These are phyloP conservation scores for Cylindrotheca fusiformis DNA, from an alignment of 108 stramenopile species.

Conservation along the genomic window DNA sequence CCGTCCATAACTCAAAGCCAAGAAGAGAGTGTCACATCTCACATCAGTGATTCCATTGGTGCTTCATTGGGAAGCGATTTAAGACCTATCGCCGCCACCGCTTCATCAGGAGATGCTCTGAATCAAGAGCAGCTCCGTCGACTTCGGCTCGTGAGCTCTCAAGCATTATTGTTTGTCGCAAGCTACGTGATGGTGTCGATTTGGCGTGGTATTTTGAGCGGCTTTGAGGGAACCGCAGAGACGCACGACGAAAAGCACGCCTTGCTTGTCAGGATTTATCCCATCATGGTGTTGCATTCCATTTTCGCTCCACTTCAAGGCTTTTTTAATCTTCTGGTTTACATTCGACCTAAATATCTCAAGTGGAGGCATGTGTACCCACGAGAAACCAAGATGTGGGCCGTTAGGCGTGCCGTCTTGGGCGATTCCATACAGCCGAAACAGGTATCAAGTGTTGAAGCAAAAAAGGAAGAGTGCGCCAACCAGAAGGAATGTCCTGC, in stretches of 20 bases:
- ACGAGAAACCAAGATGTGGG: not conserved
- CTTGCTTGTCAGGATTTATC: not conserved
- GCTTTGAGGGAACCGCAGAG: not conserved
- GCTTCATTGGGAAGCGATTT: too few relatives aligned
- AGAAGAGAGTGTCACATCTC: too few relatives aligned
- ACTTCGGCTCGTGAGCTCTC: not conserved
- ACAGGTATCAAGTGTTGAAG: not conserved
- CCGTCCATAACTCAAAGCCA: not conserved
- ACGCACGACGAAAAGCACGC: not conserved
- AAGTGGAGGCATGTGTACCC: slow-evolving; percentile 6
- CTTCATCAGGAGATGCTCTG: not conserved
- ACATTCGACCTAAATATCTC: slow-evolving; percentile 40
- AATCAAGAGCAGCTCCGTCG: not conserved
- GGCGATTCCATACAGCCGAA: not conserved
- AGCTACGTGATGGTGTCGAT: not conserved
- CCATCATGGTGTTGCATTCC: slow-evolving; percentile 35
- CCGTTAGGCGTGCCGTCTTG: not conserved
- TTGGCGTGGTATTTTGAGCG: not conserved
- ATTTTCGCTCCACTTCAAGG: slow-evolving; percentile 58
- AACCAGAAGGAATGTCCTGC: not conserved
- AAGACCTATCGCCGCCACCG: too few relatives aligned
- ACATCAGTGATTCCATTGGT: too few relatives aligned
- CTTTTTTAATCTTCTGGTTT: slow-evolving; percentile 53
- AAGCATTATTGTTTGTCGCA: slow-evolving; percentile 10
- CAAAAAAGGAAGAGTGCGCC: not conserved